A percentile compares a stretch with the other conserved stretches of the same genome.
phyloP scores from a whole-genome alignment of 2,329 filamentous ascomycete species.

The Cladophialophora immunda region DNA sequence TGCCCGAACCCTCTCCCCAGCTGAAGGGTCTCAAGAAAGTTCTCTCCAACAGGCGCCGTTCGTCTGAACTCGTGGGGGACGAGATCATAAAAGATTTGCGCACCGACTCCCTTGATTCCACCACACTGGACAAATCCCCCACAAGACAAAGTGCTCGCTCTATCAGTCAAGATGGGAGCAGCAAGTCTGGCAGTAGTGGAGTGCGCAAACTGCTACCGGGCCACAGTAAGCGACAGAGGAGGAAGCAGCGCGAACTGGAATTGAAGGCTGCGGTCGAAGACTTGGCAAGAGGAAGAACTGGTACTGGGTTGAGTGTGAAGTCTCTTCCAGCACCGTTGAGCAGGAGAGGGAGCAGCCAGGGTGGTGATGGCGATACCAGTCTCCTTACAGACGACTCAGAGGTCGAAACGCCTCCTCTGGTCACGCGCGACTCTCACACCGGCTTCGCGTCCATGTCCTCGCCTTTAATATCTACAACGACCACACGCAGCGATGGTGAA shows the following conservation, averaged over 20 bases:
- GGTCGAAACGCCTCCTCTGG: slow-evolving; percentile 53
- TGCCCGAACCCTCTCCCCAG: slow-evolving; percentile 42
- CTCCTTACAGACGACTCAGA: slow-evolving; percentile 40
- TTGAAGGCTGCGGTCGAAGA: slow-evolving; percentile 34
- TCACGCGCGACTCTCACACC: slow-evolving; percentile 70
- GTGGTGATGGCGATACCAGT: slow-evolving; percentile 32
- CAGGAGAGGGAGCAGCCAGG: slow-evolving; percentile 33
- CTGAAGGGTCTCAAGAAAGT: slow-evolving; percentile 49
- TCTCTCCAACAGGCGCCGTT: slow-evolving; percentile 49
- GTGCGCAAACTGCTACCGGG: slow-evolving; percentile 62
- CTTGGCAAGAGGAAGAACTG: slow-evolving; percentile 33
- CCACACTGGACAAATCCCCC: slow-evolving; percentile 44
- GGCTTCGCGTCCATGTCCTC: slow-evolving; percentile 75
- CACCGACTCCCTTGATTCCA: slow-evolving; percentile 49
- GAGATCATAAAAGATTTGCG: slow-evolving; percentile 46
- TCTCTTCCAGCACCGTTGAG: slow-evolving; percentile 23
- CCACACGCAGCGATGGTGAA: slow-evolving; percentile 49
- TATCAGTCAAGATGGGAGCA: slow-evolving; percentile 48
- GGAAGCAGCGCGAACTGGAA: slow-evolving; percentile 43
- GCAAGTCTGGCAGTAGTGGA: slow-evolving; percentile 53
- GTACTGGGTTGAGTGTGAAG: slow-evolving; percentile 11
- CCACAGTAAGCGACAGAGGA: slow-evolving; percentile 55
- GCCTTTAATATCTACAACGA: slow-evolving; percentile 68
- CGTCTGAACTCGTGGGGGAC: slow-evolving; percentile 37
- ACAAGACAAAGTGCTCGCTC: slow-evolving; percentile 49